Evolutionary conservation across 495 filamentous ascomycete genomes (phyloP).

Genomic region (Penicillium crystallinum): DNA sequence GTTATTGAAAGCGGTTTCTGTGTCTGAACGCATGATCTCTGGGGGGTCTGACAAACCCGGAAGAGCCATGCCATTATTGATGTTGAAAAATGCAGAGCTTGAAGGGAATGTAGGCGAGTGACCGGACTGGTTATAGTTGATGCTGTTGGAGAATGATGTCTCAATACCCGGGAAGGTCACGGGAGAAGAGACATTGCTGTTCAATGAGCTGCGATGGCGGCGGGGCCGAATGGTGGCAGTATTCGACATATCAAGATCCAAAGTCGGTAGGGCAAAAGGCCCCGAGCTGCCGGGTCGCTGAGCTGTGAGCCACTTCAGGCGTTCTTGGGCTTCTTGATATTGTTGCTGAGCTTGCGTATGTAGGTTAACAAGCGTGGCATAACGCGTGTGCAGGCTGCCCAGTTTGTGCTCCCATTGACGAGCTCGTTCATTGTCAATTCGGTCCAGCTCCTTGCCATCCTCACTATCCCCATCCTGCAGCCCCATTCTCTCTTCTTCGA

Average conservation of each 20-base stretch:
- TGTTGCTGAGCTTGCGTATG: conserved; percentile 47
- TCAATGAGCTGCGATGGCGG: conserved; percentile 45
- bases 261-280: conserved; percentile 38
- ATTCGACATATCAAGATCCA: conserved; percentile 41
- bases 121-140: conserved; percentile 40
- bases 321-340: conserved; percentile 50
- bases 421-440: conserved; percentile 54
- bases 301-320: conserved; percentile 44
- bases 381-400: conserved; percentile 45
- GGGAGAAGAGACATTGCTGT: conserved; percentile 45
- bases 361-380: conserved; percentile 44
- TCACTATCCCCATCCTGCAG: conserved; percentile 45
- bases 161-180: conserved; percentile 40
- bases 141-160: conserved; percentile 29
- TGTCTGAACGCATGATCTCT: conserved; percentile 37
- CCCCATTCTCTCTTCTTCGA: conserved; percentile 54
- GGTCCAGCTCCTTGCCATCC: conserved; percentile 44
- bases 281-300: conserved; percentile 40
- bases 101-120: conserved; percentile 47
- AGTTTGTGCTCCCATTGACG: conserved; percentile 50
- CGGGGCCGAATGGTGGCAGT: conserved; percentile 41
- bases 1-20: conserved; percentile 49
- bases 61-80: conserved; percentile 52
- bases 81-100: conserved; percentile 52
- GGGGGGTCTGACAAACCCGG: conserved; percentile 34